A percentile compares a stretch with the other conserved stretches of the same genome.
These are phyloP conservation scores for Termitomyces sp. DNA, from an alignment of 768 basidiomycete species.

Conservation along the genomic window DNA sequence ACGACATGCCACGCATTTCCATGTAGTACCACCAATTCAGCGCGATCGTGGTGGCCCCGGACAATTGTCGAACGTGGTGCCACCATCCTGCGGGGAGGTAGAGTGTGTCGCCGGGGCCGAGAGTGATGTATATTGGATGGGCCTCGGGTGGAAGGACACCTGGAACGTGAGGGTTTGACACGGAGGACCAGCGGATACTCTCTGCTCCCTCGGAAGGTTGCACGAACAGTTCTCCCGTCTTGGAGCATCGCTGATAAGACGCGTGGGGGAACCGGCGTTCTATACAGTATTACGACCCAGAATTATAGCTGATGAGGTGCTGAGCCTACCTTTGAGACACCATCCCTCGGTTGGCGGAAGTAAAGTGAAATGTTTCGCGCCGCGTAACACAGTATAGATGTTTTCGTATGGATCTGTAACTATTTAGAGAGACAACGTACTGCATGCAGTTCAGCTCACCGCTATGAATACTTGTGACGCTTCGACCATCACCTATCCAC, in stretches of 20 bases:
- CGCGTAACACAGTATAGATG: slow-evolving; percentile 83
- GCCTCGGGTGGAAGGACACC: slow-evolving; percentile 44
- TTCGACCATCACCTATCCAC: slow-evolving; percentile 81
- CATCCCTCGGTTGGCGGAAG: slow-evolving; percentile 88
- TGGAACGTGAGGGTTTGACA: slow-evolving; percentile 50
- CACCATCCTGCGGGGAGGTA: slow-evolving; percentile 95
- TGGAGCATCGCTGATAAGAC: slow-evolving; percentile 45
- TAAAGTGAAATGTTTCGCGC: slow-evolving; percentile 80
- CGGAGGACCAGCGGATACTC: slow-evolving; percentile 76
- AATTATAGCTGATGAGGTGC: neutral
- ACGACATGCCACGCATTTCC: slow-evolving; percentile 64
- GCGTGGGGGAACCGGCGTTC: slow-evolving; percentile 65
- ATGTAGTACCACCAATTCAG: slow-evolving; percentile 91
- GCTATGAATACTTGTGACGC: slow-evolving; percentile 82
- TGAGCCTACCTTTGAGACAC: slow-evolving; percentile 64
- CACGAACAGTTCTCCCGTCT: slow-evolving; percentile 18
- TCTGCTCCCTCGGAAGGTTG: slow-evolving; percentile 25
- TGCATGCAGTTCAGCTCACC: slow-evolving; percentile 38
- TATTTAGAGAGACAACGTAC: neutral
- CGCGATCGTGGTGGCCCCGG: slow-evolving; percentile 56
- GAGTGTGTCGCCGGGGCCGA: slow-evolving; percentile 71
- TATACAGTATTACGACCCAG: slow-evolving; percentile 19
- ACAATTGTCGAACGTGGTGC: slow-evolving; percentile 77
- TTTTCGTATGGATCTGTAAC: slow-evolving; percentile 73
- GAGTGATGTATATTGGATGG: slow-evolving; percentile 59